Percentiles rank a stretch among this genome's conserved stretches.
Conservation (phyloP, 1,284 basidiomycete species). For the Tilletia walkeri region DNA sequence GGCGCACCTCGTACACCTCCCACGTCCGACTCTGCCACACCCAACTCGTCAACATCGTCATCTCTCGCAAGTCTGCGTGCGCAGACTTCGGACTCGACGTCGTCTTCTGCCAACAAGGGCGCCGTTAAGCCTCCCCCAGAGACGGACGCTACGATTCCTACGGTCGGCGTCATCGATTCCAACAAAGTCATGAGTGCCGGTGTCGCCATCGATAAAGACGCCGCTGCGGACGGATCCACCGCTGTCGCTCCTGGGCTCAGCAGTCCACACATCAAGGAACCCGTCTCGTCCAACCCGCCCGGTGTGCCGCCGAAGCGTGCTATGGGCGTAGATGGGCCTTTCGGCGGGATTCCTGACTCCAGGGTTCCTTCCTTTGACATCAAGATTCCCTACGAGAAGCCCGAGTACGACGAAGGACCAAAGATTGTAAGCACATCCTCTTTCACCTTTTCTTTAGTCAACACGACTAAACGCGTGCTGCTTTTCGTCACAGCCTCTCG, state of each 20-base stretch:
- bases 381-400: conserved; percentile 39
- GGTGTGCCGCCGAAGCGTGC: conserved; percentile 30
- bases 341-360: neutral
- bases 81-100: neutral
- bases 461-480: neutral
- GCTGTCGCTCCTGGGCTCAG: neutral
- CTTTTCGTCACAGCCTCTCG: conserved; percentile 25
- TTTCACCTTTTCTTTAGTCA: neutral
- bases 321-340: too few relatives aligned
- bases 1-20: conserved; percentile 16
- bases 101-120: neutral
- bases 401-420: conserved; percentile 27
- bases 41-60: neutral
- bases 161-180: conserved; percentile 37
- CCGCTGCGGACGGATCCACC: neutral
- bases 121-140: neutral
- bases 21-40: conserved; percentile 1
- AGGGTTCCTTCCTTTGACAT: conserved; percentile 32
- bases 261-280: conserved; percentile 5
- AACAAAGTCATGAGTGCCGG: conserved; percentile 11
- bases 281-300: conserved; percentile 35
- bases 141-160: conserved; percentile 33
- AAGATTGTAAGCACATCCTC: conserved; percentile 25
- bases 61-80: conserved; percentile 9
- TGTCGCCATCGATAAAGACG: conserved; percentile 1